Evolutionary conservation across 352 stramenopile genomes (phyloP), one percentile per base, ranked within the genome.

Genomic region (Plasmopara viticola): DNA sequence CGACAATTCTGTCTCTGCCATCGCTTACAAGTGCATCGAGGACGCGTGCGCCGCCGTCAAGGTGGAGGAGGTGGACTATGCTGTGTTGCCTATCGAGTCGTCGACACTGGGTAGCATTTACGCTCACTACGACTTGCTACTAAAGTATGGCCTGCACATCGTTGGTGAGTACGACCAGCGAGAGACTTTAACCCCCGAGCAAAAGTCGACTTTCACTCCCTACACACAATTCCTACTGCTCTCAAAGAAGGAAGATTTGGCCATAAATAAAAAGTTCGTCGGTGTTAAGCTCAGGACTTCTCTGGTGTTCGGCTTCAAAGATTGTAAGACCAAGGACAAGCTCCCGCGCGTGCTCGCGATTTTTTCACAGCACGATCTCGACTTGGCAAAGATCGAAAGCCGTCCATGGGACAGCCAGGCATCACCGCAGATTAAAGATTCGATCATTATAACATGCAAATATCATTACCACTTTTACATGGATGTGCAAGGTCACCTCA

Each of bases 151-250:
- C 20, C 20, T 25, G 1, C 20, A 25, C 20, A 25, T 25, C 20
- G 20, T 25, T 25, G 20, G 20, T 25, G 20, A 25, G 20, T 25
- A 25, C 20, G 20, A 25, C 20, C 20, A 25, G 20, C 20, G 3
- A 25, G 20, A 25, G 20, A 5, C 4, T 5, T 14, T 14, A 14
- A 55, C 50, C 13, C 40, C 53, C 0, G 53, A 56, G 15, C 34
- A 66, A 33, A 82, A 95, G 55, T 76, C 92, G 50, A 70, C 91
- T 42, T 52, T 72, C 17, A 82, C 69, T 49, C 44, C 49, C 4
- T 62, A 66, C 66, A 99, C 95, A 33, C 83, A 94, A 41, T 99
- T 98, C 68, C 68, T 87, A 53, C 63, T 90, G 44, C 77, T 97
- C 15, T 66, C 89, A 46, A 75, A 94, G 64, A 71, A 65, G 33